phyloP scores from a whole-genome alignment of 768 basidiomycete species.

The Xanthoconium stramineum region DNA sequence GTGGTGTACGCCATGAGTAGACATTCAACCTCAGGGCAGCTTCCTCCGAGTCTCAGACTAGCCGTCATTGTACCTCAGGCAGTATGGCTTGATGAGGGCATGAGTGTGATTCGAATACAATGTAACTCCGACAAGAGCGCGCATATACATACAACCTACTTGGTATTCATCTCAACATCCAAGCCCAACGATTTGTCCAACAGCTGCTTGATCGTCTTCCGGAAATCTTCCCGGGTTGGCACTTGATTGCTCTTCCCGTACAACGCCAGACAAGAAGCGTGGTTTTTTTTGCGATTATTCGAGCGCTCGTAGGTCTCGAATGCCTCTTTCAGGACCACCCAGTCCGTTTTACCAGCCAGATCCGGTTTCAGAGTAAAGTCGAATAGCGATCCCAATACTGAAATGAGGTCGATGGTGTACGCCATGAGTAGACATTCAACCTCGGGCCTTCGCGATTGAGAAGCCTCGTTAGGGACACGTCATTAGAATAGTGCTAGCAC shows the following conservation, averaged over 20 bases:
- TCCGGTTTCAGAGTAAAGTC: slow-evolving; percentile 5
- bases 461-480: not conserved
- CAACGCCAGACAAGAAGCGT: not conserved
- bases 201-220: not conserved
- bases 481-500: not conserved
- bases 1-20: slow-evolving; percentile 2
- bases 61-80: too few relatives aligned
- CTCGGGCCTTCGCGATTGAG: not conserved
- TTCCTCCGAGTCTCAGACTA: too few relatives aligned
- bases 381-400: not conserved
- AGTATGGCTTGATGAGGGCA: too few relatives aligned
- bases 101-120: too few relatives aligned
- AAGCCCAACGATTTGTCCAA: not conserved
- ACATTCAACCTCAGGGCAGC: not conserved
- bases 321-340: slow-evolving; percentile 2
- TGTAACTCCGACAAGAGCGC: too few relatives aligned
- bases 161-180: not conserved
- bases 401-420: slow-evolving; percentile 5
- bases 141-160: too few relatives aligned
- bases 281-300: not conserved
- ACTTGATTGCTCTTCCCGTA: not conserved
- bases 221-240: not conserved
- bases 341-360: slow-evolving; percentile 3
- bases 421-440: slow-evolving; percentile 2
- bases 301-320: slow-evolving; percentile 4